Conservation (phyloP, 208 protist genomes). For the Trypanosoma caninum region DNA sequence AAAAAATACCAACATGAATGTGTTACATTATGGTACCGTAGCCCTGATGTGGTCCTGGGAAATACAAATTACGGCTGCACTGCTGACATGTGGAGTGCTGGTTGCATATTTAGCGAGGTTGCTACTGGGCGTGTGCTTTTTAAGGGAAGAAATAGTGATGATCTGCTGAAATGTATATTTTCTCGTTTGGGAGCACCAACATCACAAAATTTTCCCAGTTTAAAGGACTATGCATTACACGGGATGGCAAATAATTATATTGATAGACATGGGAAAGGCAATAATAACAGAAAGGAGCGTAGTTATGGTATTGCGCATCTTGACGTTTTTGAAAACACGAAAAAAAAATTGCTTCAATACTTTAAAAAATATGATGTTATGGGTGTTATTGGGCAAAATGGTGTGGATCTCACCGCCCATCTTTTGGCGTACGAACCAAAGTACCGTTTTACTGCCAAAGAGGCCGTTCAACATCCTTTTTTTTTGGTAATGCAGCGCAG, state of each 20-base stretch:
- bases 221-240: constrained; percentile 45
- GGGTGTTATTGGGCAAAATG: constrained; percentile 46
- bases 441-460: constrained; percentile 43
- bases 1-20: constrained; percentile 90
- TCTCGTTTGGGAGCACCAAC: constrained; percentile 86
- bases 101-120: constrained; percentile 91
- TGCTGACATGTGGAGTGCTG: constrained; percentile 91
- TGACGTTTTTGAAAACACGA: background rate
- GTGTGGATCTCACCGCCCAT: constrained; percentile 56
- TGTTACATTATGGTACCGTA: constrained; percentile 94
- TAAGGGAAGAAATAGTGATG: constrained; percentile 68
- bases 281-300: background rate
- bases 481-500: constrained; percentile 21
- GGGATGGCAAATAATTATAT: background rate
- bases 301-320: too few relatives aligned
- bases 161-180: constrained; percentile 90
- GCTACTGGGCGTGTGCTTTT: constrained; percentile 75
- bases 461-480: constrained; percentile 70
- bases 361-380: constrained; percentile 25
- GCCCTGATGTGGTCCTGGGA: constrained; percentile 90
- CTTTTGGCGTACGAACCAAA: constrained; percentile 64
- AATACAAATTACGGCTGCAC: constrained; percentile 71
- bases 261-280: background rate
- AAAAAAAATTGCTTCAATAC: constrained; percentile 8
- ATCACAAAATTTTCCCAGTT: constrained; percentile 43